Conservation (phyloP, 2,329 filamentous ascomycete species). For the Periconia sp. region DNA sequence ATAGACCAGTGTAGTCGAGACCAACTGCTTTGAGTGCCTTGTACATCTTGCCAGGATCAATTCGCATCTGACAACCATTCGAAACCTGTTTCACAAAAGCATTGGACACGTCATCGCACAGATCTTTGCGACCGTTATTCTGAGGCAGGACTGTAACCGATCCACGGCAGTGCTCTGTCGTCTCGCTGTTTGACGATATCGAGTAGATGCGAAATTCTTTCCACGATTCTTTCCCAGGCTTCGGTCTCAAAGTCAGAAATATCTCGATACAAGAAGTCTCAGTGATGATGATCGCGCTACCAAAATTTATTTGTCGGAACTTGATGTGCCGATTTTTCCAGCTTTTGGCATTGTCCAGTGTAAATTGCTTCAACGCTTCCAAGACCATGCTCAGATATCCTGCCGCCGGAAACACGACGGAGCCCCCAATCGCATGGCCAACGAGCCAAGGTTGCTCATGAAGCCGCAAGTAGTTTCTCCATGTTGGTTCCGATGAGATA, state of each 20-base stretch:
- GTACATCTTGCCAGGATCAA: not conserved
- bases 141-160: not conserved
- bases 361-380: not conserved
- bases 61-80: not conserved
- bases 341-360: not conserved
- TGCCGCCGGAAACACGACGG: constrained; percentile 25
- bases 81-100: not conserved
- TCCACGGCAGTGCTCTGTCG: not conserved
- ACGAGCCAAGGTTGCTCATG: constrained; percentile 9
- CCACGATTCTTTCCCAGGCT: not conserved
- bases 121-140: too few relatives aligned
- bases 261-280: not conserved
- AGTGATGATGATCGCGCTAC: not conserved
- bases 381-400: constrained; percentile 1
- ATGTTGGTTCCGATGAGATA: constrained; percentile 6
- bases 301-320: not conserved
- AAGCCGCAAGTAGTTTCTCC: constrained; percentile 13
- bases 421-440: constrained; percentile 8
- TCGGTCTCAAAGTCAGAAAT: not conserved
- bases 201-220: not conserved
- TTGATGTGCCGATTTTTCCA: not conserved
- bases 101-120: too few relatives aligned
- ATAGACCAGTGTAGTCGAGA: not conserved
- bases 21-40: not conserved
- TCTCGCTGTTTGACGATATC: not conserved